These are phyloP conservation scores for Fusarium coffeatum DNA, from an alignment of 2,329 filamentous ascomycete species.

Conservation along the genomic window DNA sequence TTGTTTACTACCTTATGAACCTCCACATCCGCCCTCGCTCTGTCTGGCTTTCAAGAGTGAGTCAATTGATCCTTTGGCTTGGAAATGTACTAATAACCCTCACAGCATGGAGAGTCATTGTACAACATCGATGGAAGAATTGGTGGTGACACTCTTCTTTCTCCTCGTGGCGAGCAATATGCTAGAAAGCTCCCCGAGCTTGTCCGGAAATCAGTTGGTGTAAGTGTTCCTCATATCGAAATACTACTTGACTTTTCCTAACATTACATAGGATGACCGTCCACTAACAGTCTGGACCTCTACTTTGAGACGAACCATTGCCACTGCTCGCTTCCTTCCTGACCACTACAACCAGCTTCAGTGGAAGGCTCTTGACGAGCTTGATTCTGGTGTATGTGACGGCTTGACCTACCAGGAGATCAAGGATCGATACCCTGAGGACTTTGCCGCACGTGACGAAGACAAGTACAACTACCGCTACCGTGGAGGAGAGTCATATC, in stretches of 20 bases:
- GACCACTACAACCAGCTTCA: constrained; percentile 90
- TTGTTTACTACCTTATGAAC: constrained; percentile 99
- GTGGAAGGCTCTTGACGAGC: constrained; percentile 98
- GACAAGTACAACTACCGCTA: constrained; percentile 99
- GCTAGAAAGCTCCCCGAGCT: constrained; percentile 85
- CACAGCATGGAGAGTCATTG: constrained; percentile 89
- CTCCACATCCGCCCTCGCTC: constrained; percentile 96
- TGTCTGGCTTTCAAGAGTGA: constrained; percentile 93
- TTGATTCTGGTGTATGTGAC: constrained; percentile 96
- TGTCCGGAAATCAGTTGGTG: constrained; percentile 85
- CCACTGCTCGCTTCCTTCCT: constrained; percentile 86
- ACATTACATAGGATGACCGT: constrained; percentile 63
- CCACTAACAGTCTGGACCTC: constrained; percentile 73
- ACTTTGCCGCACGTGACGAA: constrained; percentile 94
- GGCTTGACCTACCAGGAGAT: constrained; percentile 97
- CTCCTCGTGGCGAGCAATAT: constrained; percentile 87
- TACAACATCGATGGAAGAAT: constrained; percentile 93
- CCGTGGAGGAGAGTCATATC: constrained; percentile 92
- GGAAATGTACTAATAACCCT: constrained; percentile 13
- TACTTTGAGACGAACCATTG: constrained; percentile 82
- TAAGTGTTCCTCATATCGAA: constrained; percentile 58
- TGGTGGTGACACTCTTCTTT: constrained; percentile 90
- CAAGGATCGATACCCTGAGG: constrained; percentile 88
- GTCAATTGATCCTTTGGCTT: constrained; percentile 48
- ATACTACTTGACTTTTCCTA: constrained; percentile 14